Base-by-base conservation (phyloP, 176 grass and related monocot species). In the Saccharum spontaneum region DNA sequence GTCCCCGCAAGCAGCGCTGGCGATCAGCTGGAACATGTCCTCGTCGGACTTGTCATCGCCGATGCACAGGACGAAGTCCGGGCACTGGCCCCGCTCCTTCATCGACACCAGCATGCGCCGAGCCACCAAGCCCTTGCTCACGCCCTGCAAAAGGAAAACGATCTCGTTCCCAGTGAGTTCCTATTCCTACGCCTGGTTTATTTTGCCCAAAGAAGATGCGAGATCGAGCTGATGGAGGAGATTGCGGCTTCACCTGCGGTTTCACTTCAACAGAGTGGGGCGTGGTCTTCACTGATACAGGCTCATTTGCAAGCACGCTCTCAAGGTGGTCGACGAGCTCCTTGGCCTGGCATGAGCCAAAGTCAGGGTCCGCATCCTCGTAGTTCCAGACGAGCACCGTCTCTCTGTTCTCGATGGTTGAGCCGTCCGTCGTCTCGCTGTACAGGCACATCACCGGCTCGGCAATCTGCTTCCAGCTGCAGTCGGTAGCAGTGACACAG, bases 291-390 rank as follows among this genome's bases (percentile, higher is more conserved):
- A 98, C 95, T 0, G 95, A 98, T 6, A 95, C 95, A 7, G 93
- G 96, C 15, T 95, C 96, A 37, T 95, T 98, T 1, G 93, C 61
- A 4, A 98, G 86, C 26, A 94, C 96, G 4, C 93, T 94, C 72
- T 92, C 93, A 13, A 98, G 86, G 38, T 98, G 96, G 76, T 94
- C 86, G 18, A 98, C 88, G 18, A 98, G 96, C 77, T 95, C 96
- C 85, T 98, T 98, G 1, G 96, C 96, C 63, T 95, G 96, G 77
- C 96, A 98, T 34, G 96, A 98, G 8, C 96, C 96, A 24, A 98
- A 98, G 75, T 98, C 93, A 2, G 93, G 89, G 83, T 98, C 96
- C 0, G 96, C 96, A 7, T 98, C 93, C 79, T 98, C 93, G 8
- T 95, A 98, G 62, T 85, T 94, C 96, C 96, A 98, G 43, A 94